phyloP scores from a whole-genome alignment of 2,329 filamentous ascomycete genomes.

The Chaetomiaceae sp. region DNA sequence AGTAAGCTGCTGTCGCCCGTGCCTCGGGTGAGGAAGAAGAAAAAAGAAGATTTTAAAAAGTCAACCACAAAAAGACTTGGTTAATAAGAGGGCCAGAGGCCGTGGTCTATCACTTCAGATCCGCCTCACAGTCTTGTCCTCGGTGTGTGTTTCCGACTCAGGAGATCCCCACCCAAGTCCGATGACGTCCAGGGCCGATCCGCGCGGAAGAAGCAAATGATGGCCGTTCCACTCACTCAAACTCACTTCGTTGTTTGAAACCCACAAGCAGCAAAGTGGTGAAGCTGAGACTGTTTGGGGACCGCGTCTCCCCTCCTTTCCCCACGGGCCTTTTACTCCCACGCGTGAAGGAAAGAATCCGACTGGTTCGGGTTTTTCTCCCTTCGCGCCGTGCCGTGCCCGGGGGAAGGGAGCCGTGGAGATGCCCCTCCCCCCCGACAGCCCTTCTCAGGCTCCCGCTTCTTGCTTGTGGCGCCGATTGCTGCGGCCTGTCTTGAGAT shows the following conservation, averaged over 20 bases:
- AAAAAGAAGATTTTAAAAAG: constrained; percentile 23
- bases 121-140: constrained; percentile 5
- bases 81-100: constrained; percentile 11
- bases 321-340: background rate
- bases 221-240: constrained; percentile 11
- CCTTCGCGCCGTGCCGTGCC: background rate
- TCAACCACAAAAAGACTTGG: background rate
- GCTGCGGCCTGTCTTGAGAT: constrained; percentile 42
- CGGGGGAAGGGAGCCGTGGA: constrained; percentile 18
- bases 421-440: constrained; percentile 21
- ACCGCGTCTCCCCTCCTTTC: background rate
- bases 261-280: constrained; percentile 11
- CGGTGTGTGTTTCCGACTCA: background rate
- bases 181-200: background rate
- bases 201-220: background rate
- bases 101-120: background rate
- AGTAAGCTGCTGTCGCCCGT: constrained; percentile 25
- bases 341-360: background rate
- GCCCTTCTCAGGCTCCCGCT: background rate
- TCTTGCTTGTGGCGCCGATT: constrained; percentile 34
- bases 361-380: constrained; percentile 24
- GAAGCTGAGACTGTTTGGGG: background rate
- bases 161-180: background rate
- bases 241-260: constrained; percentile 17
- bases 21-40: constrained; percentile 29